Base-by-base conservation (phyloP, 495 filamentous ascomycete species). In the Amphirosellinia nigrospora region DNA sequence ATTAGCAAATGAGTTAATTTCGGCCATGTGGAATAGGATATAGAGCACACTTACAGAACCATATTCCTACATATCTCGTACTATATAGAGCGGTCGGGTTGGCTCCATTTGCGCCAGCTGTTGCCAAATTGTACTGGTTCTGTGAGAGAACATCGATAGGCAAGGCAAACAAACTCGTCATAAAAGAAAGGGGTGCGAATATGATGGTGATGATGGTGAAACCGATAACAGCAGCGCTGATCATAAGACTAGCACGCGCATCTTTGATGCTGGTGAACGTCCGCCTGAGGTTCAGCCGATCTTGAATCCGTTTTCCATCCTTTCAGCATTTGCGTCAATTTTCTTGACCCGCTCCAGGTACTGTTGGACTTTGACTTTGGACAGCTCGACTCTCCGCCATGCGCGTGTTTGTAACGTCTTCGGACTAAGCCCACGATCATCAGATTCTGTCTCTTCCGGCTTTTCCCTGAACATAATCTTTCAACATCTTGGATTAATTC, bases 171-270 rank as follows among this genome's bases (percentile, higher is more conserved):
- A 67, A 28, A 26, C 8, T 30, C 23, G 64, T 28, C 34, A 58
- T 41, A 43, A 67, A 67, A 19, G 64, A 4, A 2, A 67, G 48
- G 4, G 64, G 64, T 30, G 64, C 36, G 43, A 67, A 67, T 56
- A 67, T 58, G 48, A 67, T 41, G n/a, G 64, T 67, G 48, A 58
- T 30, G 11, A 67, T 28, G 2, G 64, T 67, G 32, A 67, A 58
- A 6, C 64, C 50, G 30, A 58, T n/a, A 9, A 67, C 64, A 26
- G 50, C 50, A 4, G 50, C 23, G 32, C 48, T 56, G 28, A 67
- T 23, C 9, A 67, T 56, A 6, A 56, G 28, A 6, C 64, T 21
- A n/a, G 48, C 21, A 43, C 64, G 64, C 39, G 64, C 64, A 26
- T 67, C 64, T 19, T 19, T 3, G 5, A 67, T 67, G 43, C 64